phyloP scores from a whole-genome alignment of 805 yeast species.

The Geotrichum ghanense region DNA sequence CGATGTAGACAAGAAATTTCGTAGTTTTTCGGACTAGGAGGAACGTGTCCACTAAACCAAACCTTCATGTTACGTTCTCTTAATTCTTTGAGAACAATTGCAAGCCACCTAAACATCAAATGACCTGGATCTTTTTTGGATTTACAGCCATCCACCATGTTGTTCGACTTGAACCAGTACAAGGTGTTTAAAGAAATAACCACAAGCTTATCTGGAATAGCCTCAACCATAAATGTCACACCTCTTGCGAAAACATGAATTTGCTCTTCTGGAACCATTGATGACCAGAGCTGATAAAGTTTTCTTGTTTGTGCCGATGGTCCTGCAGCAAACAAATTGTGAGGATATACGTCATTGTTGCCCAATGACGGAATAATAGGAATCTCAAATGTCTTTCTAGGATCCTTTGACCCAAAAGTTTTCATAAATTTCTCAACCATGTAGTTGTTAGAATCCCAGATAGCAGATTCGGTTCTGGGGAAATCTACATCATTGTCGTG shows the following conservation, averaged over 20 bases:
- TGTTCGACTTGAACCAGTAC: conserved; percentile 64
- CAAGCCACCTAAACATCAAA: conserved; percentile 65
- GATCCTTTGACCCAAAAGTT: conserved; percentile 20
- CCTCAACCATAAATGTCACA: conserved; percentile 62
- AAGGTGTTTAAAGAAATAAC: conserved; percentile 70
- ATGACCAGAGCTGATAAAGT: conserved; percentile 59
- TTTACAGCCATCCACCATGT: conserved; percentile 74
- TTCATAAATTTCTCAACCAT: conserved; percentile 43
- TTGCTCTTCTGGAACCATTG: conserved; percentile 66
- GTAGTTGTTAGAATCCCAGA: conserved; percentile 53
- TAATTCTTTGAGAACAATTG: conserved; percentile 59
- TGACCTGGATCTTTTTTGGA: conserved; percentile 67
- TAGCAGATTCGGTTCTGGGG: conserved; percentile 66
- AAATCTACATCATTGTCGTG: conserved; percentile 67
- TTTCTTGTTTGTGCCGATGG: conserved; percentile 83
- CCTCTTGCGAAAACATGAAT: conserved; percentile 63
- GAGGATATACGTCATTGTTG: conserved; percentile 84
- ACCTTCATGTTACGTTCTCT: conserved; percentile 67
- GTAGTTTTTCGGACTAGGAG: conserved; percentile 69
- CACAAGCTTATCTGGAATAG: conserved; percentile 71
- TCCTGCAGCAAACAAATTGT: conserved; percentile 73
- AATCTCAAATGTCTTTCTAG: conserved; percentile 16
- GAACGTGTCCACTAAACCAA: conserved; percentile 87
- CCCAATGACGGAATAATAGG: conserved; percentile 64
- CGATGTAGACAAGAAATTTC: conserved; percentile 65